Conservation (phyloP, 805 yeast genomes). For the Monosporozyma aerobia region DNA sequence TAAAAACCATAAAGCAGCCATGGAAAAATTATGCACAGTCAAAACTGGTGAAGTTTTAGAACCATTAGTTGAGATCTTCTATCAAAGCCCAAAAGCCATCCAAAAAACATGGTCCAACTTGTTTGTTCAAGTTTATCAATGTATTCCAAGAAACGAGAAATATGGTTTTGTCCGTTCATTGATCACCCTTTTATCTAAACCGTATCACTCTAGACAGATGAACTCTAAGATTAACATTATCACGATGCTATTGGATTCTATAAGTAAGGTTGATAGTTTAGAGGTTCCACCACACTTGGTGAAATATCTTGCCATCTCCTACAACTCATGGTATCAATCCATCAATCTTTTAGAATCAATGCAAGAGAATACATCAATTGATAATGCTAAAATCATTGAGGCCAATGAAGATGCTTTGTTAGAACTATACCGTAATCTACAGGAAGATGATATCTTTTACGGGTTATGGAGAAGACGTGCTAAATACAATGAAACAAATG, state of each 20-base stretch:
- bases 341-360: conserved; percentile 75
- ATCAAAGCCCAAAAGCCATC: conserved; percentile 69
- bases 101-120: conserved; percentile 75
- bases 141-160: conserved; percentile 70
- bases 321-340: conserved; percentile 86
- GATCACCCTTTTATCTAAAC: conserved; percentile 74
- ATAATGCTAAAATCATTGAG: conserved; percentile 68
- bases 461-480: conserved; percentile 97
- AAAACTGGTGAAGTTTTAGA: conserved; percentile 51
- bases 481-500: conserved; percentile 83
- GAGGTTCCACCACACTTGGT: conserved; percentile 91
- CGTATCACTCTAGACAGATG: conserved; percentile 85
- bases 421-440: conserved; percentile 78
- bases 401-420: conserved; percentile 83
- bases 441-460: conserved; percentile 94
- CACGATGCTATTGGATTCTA: conserved; percentile 73
- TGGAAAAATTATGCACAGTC: conserved; percentile 29
- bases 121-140: conserved; percentile 71
- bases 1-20: conserved; percentile 24
- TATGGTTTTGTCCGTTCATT: conserved; percentile 77
- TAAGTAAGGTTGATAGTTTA: conserved; percentile 59
- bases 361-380: conserved; percentile 47
- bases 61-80: conserved; percentile 74
- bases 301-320: conserved; percentile 78
- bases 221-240: conserved; percentile 82